Conservation (phyloP, 176 grass and related monocot genomes). For the Oryza australiensis region DNA sequence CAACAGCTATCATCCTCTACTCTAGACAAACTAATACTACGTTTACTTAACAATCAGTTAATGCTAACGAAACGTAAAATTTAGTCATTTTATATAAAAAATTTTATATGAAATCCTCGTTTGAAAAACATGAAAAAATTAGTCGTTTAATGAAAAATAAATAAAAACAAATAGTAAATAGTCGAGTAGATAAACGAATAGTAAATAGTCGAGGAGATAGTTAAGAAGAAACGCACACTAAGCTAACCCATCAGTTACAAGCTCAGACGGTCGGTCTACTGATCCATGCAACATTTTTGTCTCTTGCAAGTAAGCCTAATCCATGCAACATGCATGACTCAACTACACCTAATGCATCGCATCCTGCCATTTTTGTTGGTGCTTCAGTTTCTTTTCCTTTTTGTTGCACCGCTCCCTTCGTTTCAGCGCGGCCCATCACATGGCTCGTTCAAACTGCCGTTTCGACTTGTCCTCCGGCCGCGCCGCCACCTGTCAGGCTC, state of each 20-base stretch:
- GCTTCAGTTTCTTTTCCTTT: conserved; percentile 14
- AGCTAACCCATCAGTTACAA: not conserved
- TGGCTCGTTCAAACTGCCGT: conserved; percentile 31
- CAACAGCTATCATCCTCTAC: not conserved
- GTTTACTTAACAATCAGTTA: too few relatives aligned
- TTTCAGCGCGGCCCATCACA: not conserved
- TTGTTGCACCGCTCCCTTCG: not conserved
- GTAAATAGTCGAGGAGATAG: too few relatives aligned
- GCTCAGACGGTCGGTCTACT: not conserved
- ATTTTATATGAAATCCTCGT: too few relatives aligned
- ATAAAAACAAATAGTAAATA: too few relatives aligned
- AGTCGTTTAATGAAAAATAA: too few relatives aligned
- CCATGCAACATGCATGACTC: conserved; percentile 36
- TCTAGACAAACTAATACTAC: too few relatives aligned
- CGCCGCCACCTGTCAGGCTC: conserved; percentile 2
- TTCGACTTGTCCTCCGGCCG: not conserved
- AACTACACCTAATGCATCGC: conserved; percentile 20
- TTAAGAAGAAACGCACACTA: too few relatives aligned
- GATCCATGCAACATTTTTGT: not conserved
- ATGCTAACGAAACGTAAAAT: too few relatives aligned
- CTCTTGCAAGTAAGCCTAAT: conserved; percentile 13
- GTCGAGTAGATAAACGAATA: too few relatives aligned
- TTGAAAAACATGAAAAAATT: too few relatives aligned
- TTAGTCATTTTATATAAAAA: too few relatives aligned
- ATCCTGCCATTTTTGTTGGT: conserved; percentile 15